Base-by-base conservation (phyloP, 352 stramenopile species). In the Phytophthora cactorum region DNA sequence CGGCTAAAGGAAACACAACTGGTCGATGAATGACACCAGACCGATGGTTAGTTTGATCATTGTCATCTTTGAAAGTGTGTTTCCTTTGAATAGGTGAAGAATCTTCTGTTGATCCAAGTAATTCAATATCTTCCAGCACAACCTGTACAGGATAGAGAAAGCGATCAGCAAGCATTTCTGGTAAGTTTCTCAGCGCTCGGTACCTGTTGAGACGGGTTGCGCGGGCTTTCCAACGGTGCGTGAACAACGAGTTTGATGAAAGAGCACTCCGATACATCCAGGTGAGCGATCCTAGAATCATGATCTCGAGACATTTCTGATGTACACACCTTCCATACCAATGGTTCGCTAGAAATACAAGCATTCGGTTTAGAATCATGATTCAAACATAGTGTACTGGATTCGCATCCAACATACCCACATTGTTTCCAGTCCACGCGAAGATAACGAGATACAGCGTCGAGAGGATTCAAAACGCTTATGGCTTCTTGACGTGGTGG, bases 241-340 rank as follows among this genome's bases (percentile, higher is more conserved):
- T 81, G 49, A 1, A 81, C 36, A 46, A 81, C 14, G 7, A 83
- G 56, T 59, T 79, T 83, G 4, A 83, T 47, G 17, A 78, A 79
- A 22, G 56, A 64, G 27, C 75, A 83, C 3, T 49, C 25, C 0
- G 39, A 6, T 15, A 66, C 15, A 29, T 77, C 27, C 11, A 81
- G 29, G 14, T 17, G 59, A 49, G 64, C 63, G 22, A 49, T 62
- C 31, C 38, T 74, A 39, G 55, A 56, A 25, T 52, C 31, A 9
- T 57, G 36, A 36, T 55, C 14, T 28, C 15, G 39, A 27, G 51
- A 34, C 28, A 15, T 52, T 43, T 9, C 15, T n/a, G 44, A 28
- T 22, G 32, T 39, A 10, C 25, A 34, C 15, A 11, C 12, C 14
- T 63, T 47, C 64, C 65, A 73, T 17, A 50, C 10, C 6, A 66